These are phyloP conservation scores for Talaromyces sp. DNA, from an alignment of 2,329 filamentous ascomycete species.

Conservation along the genomic window DNA sequence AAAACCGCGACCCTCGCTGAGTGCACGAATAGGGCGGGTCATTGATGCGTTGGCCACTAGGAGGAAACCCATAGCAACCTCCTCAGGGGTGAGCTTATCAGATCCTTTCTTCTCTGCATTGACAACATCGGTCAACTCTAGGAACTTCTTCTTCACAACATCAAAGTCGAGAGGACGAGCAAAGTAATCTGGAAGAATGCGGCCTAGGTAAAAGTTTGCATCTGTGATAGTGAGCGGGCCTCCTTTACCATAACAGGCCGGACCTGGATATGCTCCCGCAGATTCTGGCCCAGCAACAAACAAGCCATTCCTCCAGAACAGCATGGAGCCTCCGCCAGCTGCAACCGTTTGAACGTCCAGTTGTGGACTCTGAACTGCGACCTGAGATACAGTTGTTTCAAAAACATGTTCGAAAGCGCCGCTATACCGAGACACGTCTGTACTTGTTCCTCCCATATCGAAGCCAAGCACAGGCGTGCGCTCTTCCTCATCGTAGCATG, in stretches of 20 bases:
- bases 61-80: slow-evolving; percentile 20
- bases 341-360: slow-evolving; percentile 92
- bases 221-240: slow-evolving; percentile 91
- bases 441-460: slow-evolving; percentile 91
- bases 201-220: slow-evolving; percentile 78
- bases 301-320: slow-evolving; percentile 80
- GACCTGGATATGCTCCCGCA: slow-evolving; percentile 81
- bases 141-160: slow-evolving; percentile 35
- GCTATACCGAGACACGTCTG: slow-evolving; percentile 78
- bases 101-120: slow-evolving; percentile 29
- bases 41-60: slow-evolving; percentile 19
- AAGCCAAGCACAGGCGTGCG: slow-evolving; percentile 84
- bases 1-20: slow-evolving; percentile 21
- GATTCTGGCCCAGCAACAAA: slow-evolving; percentile 89
- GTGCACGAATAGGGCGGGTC: slow-evolving; percentile 18
- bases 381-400: slow-evolving; percentile 83
- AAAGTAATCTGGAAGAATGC: slow-evolving; percentile 72
- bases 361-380: slow-evolving; percentile 86
- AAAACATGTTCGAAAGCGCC: slow-evolving; percentile 88
- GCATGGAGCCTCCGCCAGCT: slow-evolving; percentile 61
- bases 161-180: slow-evolving; percentile 37
- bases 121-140: slow-evolving; percentile 38
- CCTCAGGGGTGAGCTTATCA: slow-evolving; percentile 20
- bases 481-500: slow-evolving; percentile 74
- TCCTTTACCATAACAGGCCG: slow-evolving; percentile 84